Evolutionary conservation across 306 rosid genomes (phyloP), one percentile per base, ranked within the genome.

Genomic region (Corylus avellana): DNA sequence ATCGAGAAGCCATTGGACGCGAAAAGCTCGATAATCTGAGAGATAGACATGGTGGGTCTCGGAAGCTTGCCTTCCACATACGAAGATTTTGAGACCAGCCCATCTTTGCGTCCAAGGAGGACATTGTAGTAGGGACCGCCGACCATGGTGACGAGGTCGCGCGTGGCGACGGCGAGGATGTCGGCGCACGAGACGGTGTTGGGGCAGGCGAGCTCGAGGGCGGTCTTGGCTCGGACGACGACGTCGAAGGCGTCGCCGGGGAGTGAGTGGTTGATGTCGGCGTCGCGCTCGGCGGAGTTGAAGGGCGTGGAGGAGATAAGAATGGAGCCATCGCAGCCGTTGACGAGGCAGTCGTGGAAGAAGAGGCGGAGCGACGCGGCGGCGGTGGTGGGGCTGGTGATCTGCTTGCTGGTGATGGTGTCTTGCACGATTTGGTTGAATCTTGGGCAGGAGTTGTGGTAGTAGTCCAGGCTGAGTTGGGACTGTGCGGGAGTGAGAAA

Each of bases 251-350:
- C 87, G 32, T 90, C 87, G 0, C 86, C 89, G 69, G 93, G 89
- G 73, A 91, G 89, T 70, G 90, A 85, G 73, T 75, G 82, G 84
- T 89, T 91, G 85, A 81, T 85, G 76, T 91, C 88, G 71, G 82
- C 61, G 85, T 89, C 92, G 35, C 89, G 91, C 57, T 91, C 92
- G 12, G 91, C 90, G 1, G 22, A 70, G 84, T 75, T 76, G 91
- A 88, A 88, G 25, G 91, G 1, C 5, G 85, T 85, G 73, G 89
- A 77, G 80, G 84, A 16, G 71, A 87, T 27, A 11, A 89, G 80
- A 64, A 89, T 7, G 39, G 92, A 89, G 71, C 88, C 93, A 25
- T 89, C 91, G 53, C 90, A 90, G 42, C 89, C 91, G 13, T 80
- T 80, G 0, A 86, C 27, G 49, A 87, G 5, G 86, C 90, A 87